phyloP scores from a whole-genome alignment of 345 rosid species.

The Acer saccharum region DNA sequence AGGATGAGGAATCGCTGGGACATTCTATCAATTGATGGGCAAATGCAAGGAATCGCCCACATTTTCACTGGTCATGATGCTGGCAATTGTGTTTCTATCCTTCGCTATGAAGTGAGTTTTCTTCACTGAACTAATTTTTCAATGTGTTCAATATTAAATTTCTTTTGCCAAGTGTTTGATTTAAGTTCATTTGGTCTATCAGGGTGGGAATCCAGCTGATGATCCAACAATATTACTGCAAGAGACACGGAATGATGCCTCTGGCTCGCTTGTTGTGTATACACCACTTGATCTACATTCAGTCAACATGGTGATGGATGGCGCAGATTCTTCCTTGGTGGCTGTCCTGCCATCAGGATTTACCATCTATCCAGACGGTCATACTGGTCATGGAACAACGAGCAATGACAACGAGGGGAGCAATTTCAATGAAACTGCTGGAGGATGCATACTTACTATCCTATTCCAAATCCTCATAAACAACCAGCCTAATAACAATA shows the following conservation, averaged over 20 bases:
- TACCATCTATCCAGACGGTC: conserved; percentile 46
- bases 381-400: neutral
- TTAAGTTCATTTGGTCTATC: neutral
- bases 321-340: conserved; percentile 48
- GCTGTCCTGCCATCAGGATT: conserved; percentile 66
- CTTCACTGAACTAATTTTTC: neutral
- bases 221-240: conserved; percentile 56
- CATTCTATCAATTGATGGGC: no score
- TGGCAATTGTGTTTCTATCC: conserved; percentile 50
- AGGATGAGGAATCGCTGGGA: no score
- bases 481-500: conserved; percentile 43
- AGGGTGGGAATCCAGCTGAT: conserved; percentile 41
- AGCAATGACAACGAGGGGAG: conserved; percentile 23
- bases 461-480: conserved; percentile 64
- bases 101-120: conserved; percentile 50
- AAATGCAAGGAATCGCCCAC: neutral
- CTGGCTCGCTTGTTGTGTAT: conserved; percentile 60
- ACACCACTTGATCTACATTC: conserved; percentile 57
- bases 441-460: conserved; percentile 51
- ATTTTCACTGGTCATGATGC: conserved; percentile 44
- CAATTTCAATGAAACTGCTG: conserved; percentile 32
- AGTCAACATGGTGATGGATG: conserved; percentile 44
- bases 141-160: neutral
- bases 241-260: conserved; percentile 60
- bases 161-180: neutral